phyloP scores from a whole-genome alignment of 495 filamentous ascomycete species.

The Darksidea phi region DNA sequence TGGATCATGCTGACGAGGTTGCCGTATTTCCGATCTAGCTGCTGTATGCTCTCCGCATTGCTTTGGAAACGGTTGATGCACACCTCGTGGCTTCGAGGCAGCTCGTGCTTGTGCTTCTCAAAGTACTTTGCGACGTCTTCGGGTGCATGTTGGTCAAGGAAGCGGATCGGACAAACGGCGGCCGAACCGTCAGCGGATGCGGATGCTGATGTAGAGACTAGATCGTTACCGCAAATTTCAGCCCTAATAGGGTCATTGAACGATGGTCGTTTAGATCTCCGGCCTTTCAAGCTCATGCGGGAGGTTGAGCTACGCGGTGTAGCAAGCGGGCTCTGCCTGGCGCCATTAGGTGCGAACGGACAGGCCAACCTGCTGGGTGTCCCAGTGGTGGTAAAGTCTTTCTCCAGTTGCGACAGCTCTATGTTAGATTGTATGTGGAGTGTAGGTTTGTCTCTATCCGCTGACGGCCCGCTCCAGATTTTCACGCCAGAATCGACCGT shows the following conservation, averaged over 20 bases:
- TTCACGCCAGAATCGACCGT: conserved; percentile 32
- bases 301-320: conserved; percentile 38
- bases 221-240: conserved; percentile 55
- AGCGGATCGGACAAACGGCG: conserved; percentile 75
- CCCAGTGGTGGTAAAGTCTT: conserved; percentile 64
- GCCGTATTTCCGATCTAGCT: conserved; percentile 88
- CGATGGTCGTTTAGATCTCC: conserved; percentile 39
- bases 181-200: conserved; percentile 41
- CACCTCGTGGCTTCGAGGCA: conserved; percentile 85
- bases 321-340: conserved; percentile 28
- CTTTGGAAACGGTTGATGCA: conserved; percentile 84
- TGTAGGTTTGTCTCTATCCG: conserved; percentile 43
- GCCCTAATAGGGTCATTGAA: conserved; percentile 59
- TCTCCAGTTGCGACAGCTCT: conserved; percentile 52
- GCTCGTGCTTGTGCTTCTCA: conserved; percentile 87
- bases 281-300: conserved; percentile 44
- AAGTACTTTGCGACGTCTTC: conserved; percentile 89
- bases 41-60: conserved; percentile 75
- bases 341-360: conserved; percentile 52
- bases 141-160: conserved; percentile 81
- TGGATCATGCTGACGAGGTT: conserved; percentile 87
- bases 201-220: conserved; percentile 53
- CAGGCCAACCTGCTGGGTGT: conserved; percentile 61
- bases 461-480: conserved; percentile 47
- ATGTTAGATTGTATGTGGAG: conserved; percentile 41